Base-by-base conservation (phyloP, 2,329 filamentous ascomycete genomes). In the Pseudocercospora cruenta region DNA sequence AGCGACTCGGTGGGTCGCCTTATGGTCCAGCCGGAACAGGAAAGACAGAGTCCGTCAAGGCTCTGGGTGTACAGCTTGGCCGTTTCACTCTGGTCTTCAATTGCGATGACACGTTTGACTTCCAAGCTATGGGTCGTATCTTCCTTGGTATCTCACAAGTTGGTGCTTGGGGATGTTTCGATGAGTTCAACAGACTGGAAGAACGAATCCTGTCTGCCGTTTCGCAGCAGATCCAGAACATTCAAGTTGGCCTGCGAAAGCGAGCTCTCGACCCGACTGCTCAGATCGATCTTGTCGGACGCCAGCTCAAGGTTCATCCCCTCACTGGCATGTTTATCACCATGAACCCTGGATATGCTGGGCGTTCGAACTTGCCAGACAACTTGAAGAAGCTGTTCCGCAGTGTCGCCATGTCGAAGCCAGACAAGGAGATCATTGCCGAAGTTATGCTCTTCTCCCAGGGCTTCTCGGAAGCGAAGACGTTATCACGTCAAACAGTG, bases 391-490 rank as follows among this genome's bases (percentile, higher is more conserved):
- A 99, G 82, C 85, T 99, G 47, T 99, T 99, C 88, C 90, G 96
- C 77, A 99, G 95, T 76, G 94, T 99, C 60, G 95, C 95, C 69
- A 99, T 99, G 95, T 99, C 95, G 10, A 99, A 98, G 81, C 95
- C 95, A 0, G 96, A 99, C 84, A 99, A 99, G 81, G 96, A 99
- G 80, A 90, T 99, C 65, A 99, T 99, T 80, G 93, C 95, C 39
- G 95, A 99, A 83, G 95, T 99, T 75, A 99, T 99, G 96, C 88
- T 99, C 39, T 99, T 97, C 85, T 99, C 96, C 0, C 95, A 99
- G 80, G 95, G 95, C 76, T 99, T 99, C 85, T 96, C 92, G 74
- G 93, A 97, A 79, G 95, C 95, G 39, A 99, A 98, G 81, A 84
- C 90, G 66, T 85, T 99, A 4, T 97, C 95, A 1, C 95, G 94